Base-by-base conservation (phyloP, 495 filamentous ascomycete genomes). In the Cudoniella acicularis region DNA sequence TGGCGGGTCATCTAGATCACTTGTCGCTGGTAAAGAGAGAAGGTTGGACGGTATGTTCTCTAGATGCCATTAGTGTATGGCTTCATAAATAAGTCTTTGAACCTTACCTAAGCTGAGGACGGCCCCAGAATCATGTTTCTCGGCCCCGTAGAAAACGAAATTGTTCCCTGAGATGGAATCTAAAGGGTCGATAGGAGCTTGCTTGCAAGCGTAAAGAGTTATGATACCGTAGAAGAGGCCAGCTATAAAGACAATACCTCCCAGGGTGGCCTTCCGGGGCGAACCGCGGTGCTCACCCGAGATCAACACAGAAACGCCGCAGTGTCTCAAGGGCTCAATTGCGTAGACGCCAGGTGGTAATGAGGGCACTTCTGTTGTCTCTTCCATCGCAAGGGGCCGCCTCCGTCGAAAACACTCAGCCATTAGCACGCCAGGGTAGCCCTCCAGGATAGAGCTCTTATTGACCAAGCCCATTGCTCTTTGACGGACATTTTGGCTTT, bases 331-430 rank as follows among this genome's bases (percentile, higher is more conserved):
- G 9, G 48, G 48, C 20, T 50, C 48, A 10, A 21, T 50, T 2
- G 48, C 48, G 25, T 50, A 50, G 48, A 50, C 48, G 11, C 56
- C 47, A 8, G 46, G 10, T 2, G 9, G 8, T 23, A 51, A 25
- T 2, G 10, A 1, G 3, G 48, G 3, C 20, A 26, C n/a, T 21
- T 41, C 24, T 21, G 48, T 8, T 1, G 47, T 18, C 25, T 8
- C 10, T 22, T 20, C 20, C 10, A 47, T 46, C 47, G 40, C 10
- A 36, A 51, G 22, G 22, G 48, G 56, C 3, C 27, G 23, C 2
- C 49, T 52, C 30, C 26, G 53, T 27, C 57, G 16, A 8, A 50
- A 30, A n/a, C 49, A 61, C 6, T 64, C 57, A 18, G 49, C 62
- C 23, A 61, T 30, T 10, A 24, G n/a, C 36, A 64, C 27, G 2